Conservation (phyloP, 805 yeast genomes). For the Tetrapisispora iriomotensis region DNA sequence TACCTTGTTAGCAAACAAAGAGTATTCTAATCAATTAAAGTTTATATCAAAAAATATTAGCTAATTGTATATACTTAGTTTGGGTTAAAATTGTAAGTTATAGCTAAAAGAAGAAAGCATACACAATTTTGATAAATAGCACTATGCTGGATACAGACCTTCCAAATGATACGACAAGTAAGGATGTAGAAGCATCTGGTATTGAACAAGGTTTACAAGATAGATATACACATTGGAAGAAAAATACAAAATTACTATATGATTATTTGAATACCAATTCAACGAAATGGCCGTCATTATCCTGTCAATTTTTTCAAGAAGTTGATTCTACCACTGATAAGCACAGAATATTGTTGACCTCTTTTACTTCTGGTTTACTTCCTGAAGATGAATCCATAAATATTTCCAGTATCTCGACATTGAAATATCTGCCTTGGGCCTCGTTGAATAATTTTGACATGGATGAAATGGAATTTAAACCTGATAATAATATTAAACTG, state of each 20-base stretch:
- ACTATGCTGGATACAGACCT: neutral
- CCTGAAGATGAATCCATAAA: conserved; percentile 28
- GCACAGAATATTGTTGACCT: conserved; percentile 24
- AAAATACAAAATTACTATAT: conserved; percentile 67
- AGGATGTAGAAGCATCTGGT: neutral
- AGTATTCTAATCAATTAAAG: too few relatives aligned
- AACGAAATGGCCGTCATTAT: conserved; percentile 59
- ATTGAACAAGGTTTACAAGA: conserved; percentile 20
- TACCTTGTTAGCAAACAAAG: too few relatives aligned
- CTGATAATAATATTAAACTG: conserved; percentile 23
- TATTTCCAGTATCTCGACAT: conserved; percentile 23
- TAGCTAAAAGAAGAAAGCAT: neutral
- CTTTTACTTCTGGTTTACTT: conserved; percentile 28
- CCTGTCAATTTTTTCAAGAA: conserved; percentile 60
- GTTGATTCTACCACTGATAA: conserved; percentile 20
- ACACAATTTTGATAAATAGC: neutral
- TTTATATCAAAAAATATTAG: too few relatives aligned
- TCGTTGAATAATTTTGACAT: conserved; percentile 30
- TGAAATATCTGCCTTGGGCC: conserved; percentile 26
- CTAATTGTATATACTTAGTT: too few relatives aligned
- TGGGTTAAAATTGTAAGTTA: neutral
- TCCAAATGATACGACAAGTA: neutral
- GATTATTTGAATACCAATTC: conserved; percentile 62
- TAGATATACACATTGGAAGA: conserved; percentile 52
- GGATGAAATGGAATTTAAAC: conserved; percentile 31